These are phyloP conservation scores for Tremella mesenterica DNA, from an alignment of 768 basidiomycete species.

Conservation along the genomic window DNA sequence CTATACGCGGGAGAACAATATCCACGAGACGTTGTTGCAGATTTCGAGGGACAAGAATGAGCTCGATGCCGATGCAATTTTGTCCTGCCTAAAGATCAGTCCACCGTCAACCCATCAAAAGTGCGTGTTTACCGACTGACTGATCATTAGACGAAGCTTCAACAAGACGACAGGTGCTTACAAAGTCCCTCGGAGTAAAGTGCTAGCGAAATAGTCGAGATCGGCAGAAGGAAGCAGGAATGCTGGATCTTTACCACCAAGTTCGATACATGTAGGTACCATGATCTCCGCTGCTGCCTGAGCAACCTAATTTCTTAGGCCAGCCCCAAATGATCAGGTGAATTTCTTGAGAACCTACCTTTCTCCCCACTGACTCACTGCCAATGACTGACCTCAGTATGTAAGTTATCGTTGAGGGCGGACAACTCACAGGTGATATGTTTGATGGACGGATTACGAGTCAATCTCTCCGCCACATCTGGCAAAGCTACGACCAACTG, in stretches of 20 bases:
- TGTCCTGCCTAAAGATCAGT: conserved; percentile 53
- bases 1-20: conserved; percentile 53
- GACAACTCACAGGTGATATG: conserved; percentile 64
- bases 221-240: conserved; percentile 81
- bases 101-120: neutral
- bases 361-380: conserved; percentile 40
- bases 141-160: neutral
- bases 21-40: conserved; percentile 69
- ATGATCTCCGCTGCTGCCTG: conserved; percentile 73
- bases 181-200: conserved; percentile 89
- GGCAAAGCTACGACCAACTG: conserved; percentile 87
- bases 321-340: neutral
- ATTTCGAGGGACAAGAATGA: conserved; percentile 70
- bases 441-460: conserved; percentile 64
- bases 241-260: conserved; percentile 94
- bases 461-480: conserved; percentile 72
- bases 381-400: conserved; percentile 39
- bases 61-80: conserved; percentile 95
- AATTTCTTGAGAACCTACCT: conserved; percentile 45
- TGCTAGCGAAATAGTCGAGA: conserved; percentile 64
- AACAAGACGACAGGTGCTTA: conserved; percentile 47
- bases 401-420: neutral
- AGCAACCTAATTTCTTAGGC: conserved; percentile 51
- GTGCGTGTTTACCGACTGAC: conserved; percentile 26
- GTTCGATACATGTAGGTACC: conserved; percentile 84